Conservation (phyloP, 2,329 filamentous ascomycete genomes). For the Fusarium xyrophilum region DNA sequence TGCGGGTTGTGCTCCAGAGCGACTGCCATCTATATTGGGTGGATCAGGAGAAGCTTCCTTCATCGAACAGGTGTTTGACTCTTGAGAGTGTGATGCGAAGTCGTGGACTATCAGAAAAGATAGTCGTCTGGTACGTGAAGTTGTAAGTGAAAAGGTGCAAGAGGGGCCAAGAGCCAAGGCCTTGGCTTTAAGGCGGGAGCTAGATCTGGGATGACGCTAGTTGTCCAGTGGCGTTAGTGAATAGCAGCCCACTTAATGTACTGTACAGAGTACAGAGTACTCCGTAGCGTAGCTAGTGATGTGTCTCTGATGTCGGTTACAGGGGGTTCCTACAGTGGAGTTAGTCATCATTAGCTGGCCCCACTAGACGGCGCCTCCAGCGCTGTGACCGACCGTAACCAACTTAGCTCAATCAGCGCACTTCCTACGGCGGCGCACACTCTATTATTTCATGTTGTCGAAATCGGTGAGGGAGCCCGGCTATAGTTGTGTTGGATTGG, state of each 20-base stretch:
- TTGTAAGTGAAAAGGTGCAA: conserved; percentile 17
- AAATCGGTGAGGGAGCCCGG: conserved; percentile 10
- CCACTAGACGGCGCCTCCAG: too few species aligned
- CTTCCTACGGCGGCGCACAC: too few species aligned
- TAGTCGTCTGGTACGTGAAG: conserved; percentile 23
- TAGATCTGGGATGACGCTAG: conserved; percentile 23
- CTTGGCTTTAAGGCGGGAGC: conserved; percentile 37
- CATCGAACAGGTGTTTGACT: conserved; percentile 59
- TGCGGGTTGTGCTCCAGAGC: conserved; percentile 61
- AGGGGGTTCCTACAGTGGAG: too few species aligned
- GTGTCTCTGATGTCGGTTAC: conserved; percentile 1
- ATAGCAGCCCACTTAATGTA: background rate
- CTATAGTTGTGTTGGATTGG: conserved; percentile 20
- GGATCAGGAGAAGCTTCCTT: conserved; percentile 64
- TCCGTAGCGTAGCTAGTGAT: background rate
- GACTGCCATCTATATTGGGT: conserved; percentile 63
- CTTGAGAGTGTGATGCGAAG: background rate
- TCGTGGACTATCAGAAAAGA: conserved; percentile 13
- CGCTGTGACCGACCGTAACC: too few species aligned
- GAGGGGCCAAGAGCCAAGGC: conserved; percentile 22
- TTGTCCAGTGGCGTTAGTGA: conserved; percentile 30
- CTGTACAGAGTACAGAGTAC: too few species aligned
- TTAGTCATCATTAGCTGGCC: too few species aligned
- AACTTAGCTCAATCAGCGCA: too few species aligned
- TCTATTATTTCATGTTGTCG: too few species aligned